Evolutionary conservation across 2,329 filamentous ascomycete genomes (phyloP).

Genomic region (Microdochium paspali): DNA sequence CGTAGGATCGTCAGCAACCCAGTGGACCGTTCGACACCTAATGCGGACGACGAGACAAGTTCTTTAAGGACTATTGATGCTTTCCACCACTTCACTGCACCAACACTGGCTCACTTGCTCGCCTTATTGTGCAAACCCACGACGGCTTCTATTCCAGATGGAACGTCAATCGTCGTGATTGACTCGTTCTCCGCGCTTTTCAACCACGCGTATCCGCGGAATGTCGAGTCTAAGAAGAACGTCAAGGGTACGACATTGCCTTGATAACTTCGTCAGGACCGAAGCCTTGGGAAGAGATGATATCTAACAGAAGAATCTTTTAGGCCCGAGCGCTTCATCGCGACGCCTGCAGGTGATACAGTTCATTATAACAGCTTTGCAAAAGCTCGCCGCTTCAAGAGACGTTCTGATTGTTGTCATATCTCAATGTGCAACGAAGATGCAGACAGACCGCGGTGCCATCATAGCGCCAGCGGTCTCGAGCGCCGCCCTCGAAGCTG

Average conservation of each 20-base stretch:
- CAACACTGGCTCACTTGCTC: slow-evolving; percentile 62
- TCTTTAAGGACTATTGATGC: slow-evolving; percentile 11
- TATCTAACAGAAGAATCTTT: not conserved
- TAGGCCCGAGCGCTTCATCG: slow-evolving; percentile 26
- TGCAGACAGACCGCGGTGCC: slow-evolving; percentile 57
- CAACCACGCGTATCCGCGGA: slow-evolving; percentile 62
- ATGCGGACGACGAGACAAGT: slow-evolving; percentile 3
- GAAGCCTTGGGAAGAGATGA: not conserved
- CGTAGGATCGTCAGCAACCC: slow-evolving; percentile 13
- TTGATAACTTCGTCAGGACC: slow-evolving; percentile 2
- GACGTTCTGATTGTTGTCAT: slow-evolving; percentile 67
- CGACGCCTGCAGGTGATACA: slow-evolving; percentile 45
- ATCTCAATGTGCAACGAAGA: slow-evolving; percentile 74
- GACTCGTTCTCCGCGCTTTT: slow-evolving; percentile 72
- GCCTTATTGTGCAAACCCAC: slow-evolving; percentile 65
- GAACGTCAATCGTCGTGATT: slow-evolving; percentile 62
- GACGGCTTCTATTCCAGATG: slow-evolving; percentile 47
- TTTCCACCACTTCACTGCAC: slow-evolving; percentile 40
- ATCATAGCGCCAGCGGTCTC: slow-evolving; percentile 68
- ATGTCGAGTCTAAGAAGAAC: slow-evolving; percentile 24
- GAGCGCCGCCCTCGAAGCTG: slow-evolving; percentile 70
- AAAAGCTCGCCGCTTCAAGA: slow-evolving; percentile 64
- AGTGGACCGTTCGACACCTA: slow-evolving; percentile 1
- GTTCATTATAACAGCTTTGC: slow-evolving; percentile 58
- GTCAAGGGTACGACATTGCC: slow-evolving; percentile 22